Evolutionary conservation across 1,139 yeast genomes (phyloP), one percentile per base, ranked within the genome.

Genomic region (Wickerhamomyces sp.): DNA sequence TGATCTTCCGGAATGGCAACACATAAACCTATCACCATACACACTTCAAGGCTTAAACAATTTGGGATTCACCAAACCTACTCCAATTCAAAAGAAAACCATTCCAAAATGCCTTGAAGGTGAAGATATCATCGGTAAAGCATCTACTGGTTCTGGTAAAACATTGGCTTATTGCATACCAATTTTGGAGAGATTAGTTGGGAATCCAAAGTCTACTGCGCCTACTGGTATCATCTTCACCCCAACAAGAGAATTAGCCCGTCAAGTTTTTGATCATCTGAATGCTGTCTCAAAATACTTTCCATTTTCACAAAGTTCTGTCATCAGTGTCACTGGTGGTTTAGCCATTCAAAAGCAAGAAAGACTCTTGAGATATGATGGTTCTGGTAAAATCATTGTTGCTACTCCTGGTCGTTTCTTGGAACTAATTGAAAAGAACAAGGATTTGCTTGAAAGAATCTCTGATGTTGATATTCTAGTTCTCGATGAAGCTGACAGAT

Each of bases 61-160:
- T 18, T 65, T 83, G n/a, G 78, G 76, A 1, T 93, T 85, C 63
- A 60, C 56, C 2, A 67, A 71, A 33, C 98, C 99, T 10, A 91
- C 98, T 0, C 87, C 82, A 31, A 90, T 93, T 59, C 99, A 93
- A 66, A 73, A 71, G 50, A 70, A 70, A 49, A 72, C 93, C n/a
- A 83, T 93, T 44, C 96, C 98, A 1, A 62, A 73, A 32, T 89
- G 94, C 4, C 53, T 87, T 13, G 69, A 73, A 34, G 95, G 93
- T 7, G 74, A 73, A 42, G 98, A 93, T 64, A 78, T 93, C 10
- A 80, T 94, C 54, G 99, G 99, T 47, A 94, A 93, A 60, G 99
- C 99, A 10, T 84, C 95, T 9, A 94, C 99, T 1, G 99, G 99
- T 63, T 89, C 96, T 0, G 99, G 99, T 73, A 93, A 93, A 62